Conservation (phyloP, 345 rosid species). For the Salix exigua region DNA sequence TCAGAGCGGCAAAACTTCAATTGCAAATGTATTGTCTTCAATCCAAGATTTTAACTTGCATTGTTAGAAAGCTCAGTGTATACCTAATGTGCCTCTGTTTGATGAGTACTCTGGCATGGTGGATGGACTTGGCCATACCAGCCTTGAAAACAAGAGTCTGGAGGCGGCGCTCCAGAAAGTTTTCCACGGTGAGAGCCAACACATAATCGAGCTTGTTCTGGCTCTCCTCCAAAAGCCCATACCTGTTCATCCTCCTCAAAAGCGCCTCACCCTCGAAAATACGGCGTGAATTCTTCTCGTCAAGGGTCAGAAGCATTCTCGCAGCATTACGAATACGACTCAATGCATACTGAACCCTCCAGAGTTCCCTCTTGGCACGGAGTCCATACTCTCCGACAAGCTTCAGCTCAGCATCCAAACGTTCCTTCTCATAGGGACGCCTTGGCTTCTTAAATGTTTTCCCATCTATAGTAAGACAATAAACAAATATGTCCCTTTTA, state of each 20-base stretch:
- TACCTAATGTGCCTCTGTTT: constrained; percentile 71
- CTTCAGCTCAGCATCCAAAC: constrained; percentile 60
- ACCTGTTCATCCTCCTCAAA: constrained; percentile 55
- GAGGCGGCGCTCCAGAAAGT: constrained; percentile 64
- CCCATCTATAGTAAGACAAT: constrained; percentile 33
- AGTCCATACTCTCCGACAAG: constrained; percentile 66
- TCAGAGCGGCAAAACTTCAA: too few relatives aligned
- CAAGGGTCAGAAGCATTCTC: constrained; percentile 54
- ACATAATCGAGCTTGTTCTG: constrained; percentile 79
- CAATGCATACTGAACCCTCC: constrained; percentile 60
- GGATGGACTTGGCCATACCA: constrained; percentile 70
- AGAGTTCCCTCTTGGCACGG: constrained; percentile 60
- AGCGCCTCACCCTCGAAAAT: constrained; percentile 68
- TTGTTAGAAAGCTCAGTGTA: background rate
- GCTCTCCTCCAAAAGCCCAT: constrained; percentile 60
- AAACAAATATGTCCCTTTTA: background rate
- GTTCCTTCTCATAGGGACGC: constrained; percentile 66
- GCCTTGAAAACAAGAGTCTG: constrained; percentile 64
- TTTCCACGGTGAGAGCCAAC: constrained; percentile 64
- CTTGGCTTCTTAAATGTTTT: constrained; percentile 62
- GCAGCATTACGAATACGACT: constrained; percentile 66
- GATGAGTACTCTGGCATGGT: constrained; percentile 63
- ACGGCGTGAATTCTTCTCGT: constrained; percentile 54
- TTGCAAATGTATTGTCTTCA: too few relatives aligned
- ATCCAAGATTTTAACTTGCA: background rate